Evolutionary conservation across 2,329 filamentous ascomycete genomes (phyloP), one percentile per base, ranked within the genome.

Genomic region (Microdochium bolleyi): DNA sequence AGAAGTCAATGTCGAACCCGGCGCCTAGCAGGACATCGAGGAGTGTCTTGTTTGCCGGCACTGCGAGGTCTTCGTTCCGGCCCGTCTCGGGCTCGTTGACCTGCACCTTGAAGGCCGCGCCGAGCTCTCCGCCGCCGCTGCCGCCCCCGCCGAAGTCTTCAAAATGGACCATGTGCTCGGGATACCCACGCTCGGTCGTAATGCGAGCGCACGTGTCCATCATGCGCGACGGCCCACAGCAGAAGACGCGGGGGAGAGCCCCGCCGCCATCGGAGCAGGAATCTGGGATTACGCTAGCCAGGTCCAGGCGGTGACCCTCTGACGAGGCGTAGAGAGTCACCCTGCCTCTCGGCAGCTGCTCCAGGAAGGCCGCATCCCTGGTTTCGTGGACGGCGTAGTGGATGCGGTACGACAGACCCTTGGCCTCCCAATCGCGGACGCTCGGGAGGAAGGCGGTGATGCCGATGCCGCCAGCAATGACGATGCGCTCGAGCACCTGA

Each of bases 1-100:
- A 71, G 48, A 62, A 69, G 57, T 70, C 68, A 7, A 75, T 62
- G 21, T 70, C 70, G 22, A 59, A 58, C 25, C 49, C 49, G n/a
- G 27, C 49, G n/a, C 37, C 49, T 5, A 22, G 25, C 19, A 50
- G 27, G 25, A 50, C 49, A 22, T 50, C 49, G 49, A 50, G 49
- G 22, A 50, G 27, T 37, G 49, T 34, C 22, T 32, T 50, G 49
- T 50, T 50, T 5, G 25, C 25, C 10, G 49, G 49, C 13, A 50
- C 49, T 25, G 49, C n/a, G 25, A 50, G 49, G n/a, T 50, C n/a
- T 25, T 50, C 49, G 27, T 50, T 22, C 30, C 49, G 4, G 49
- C n/a, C n/a, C 49, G 25, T 37, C 22, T 50, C 49, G 22, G 49
- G 49, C 25, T 50, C 25, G 25, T 19, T 21, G 27, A 50, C 49